Evolutionary conservation across 306 rosid species (phyloP).

Genomic region (Cicer bijugum): DNA sequence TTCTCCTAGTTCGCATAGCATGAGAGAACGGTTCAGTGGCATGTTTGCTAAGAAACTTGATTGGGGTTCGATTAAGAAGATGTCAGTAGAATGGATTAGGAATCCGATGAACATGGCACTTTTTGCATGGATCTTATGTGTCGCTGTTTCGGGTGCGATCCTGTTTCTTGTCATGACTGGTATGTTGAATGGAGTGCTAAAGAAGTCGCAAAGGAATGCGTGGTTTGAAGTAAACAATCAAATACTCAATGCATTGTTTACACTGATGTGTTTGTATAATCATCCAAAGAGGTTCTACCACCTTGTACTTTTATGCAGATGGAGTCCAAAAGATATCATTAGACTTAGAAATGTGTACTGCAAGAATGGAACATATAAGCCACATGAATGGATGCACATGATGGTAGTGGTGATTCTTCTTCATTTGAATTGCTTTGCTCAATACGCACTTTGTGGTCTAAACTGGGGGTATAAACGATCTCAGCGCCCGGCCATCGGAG

Average conservation of each 20-base stretch:
- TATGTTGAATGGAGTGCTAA: constrained; percentile 70
- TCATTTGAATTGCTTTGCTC: constrained; percentile 83
- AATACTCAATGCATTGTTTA: constrained; percentile 90
- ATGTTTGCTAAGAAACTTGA: constrained; percentile 72
- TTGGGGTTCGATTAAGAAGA: constrained; percentile 68
- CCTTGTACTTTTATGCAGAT: constrained; percentile 77
- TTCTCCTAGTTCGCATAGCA: constrained; percentile 53
- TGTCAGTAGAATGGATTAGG: constrained; percentile 73
- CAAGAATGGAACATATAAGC: constrained; percentile 92
- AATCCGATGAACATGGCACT: constrained; percentile 93
- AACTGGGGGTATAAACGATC: constrained; percentile 85
- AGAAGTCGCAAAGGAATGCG: constrained; percentile 66
- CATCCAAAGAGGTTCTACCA: constrained; percentile 83
- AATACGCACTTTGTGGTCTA: constrained; percentile 91
- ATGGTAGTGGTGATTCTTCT: constrained; percentile 82
- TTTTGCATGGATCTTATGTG: constrained; percentile 71
- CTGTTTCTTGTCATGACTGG: constrained; percentile 97
- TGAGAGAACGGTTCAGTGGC: constrained; percentile 62
- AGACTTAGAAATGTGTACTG: constrained; percentile 77
- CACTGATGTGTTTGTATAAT: constrained; percentile 88
- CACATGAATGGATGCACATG: constrained; percentile 95
- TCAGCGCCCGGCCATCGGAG: constrained; percentile 84
- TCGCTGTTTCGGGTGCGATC: constrained; percentile 91
- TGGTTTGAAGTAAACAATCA: constrained; percentile 98
- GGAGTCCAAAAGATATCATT: constrained; percentile 67